Evolutionary conservation across 768 basidiomycete genomes (phyloP).

Genomic region (Dictyophora rubrovolvata): DNA sequence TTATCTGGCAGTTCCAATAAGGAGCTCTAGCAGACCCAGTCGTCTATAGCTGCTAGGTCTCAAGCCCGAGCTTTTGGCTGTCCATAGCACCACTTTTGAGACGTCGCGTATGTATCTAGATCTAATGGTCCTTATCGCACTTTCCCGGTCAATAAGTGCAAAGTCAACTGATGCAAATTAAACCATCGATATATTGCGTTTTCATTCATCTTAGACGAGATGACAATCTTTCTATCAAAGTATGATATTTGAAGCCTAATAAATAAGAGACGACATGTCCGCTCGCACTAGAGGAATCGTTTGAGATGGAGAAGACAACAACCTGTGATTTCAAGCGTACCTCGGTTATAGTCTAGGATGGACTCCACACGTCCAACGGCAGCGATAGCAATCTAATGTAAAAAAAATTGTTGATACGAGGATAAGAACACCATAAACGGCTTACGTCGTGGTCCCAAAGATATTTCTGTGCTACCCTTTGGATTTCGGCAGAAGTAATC

Average conservation of each 20-base stretch:
- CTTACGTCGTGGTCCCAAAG: constrained; percentile 92
- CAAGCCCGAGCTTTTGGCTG: too few relatives aligned
- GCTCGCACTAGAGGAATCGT: constrained; percentile 40
- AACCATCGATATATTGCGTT: too few relatives aligned
- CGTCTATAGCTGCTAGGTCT: too few relatives aligned
- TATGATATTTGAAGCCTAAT: constrained; percentile 28
- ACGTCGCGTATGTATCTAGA: too few relatives aligned
- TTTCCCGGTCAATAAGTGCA: too few relatives aligned
- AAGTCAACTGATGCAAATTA: too few relatives aligned
- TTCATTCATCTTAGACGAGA: background rate
- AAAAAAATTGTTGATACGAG: constrained; percentile 2
- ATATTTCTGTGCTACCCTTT: constrained; percentile 91
- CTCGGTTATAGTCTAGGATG: constrained; percentile 89
- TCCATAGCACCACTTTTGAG: too few relatives aligned
- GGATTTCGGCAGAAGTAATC: constrained; percentile 81
- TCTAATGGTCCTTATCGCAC: too few relatives aligned
- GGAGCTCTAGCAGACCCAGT: too few relatives aligned
- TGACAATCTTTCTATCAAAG: background rate
- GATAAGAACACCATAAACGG: constrained; percentile 12
- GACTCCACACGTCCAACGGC: constrained; percentile 88
- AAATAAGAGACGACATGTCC: constrained; percentile 73
- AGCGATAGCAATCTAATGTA: constrained; percentile 63
- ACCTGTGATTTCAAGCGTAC: background rate
- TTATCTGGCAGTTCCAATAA: too few relatives aligned
- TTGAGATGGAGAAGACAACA: background rate